A percentile compares a stretch with the other conserved stretches of the same genome.
Evolutionary conservation across 768 basidiomycete species (phyloP).

Genomic region (Dacryopinax spathularia): DNA sequence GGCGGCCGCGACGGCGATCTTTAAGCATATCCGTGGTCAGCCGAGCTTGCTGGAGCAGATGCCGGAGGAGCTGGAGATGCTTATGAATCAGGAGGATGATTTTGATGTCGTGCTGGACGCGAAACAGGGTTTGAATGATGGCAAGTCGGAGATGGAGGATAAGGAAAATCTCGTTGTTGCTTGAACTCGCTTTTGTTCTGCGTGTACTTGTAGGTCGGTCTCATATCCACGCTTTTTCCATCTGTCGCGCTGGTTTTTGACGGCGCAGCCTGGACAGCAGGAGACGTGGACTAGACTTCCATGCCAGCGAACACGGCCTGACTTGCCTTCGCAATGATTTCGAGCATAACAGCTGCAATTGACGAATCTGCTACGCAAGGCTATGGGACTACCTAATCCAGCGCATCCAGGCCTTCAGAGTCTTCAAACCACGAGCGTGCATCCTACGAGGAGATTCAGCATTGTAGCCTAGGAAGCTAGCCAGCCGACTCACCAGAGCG

Average conservation of each 20-base stretch:
- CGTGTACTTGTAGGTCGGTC: not conserved
- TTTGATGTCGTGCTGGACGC: not conserved
- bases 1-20: slow-evolving; percentile 13
- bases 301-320: no score
- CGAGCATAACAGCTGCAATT: no score
- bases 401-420: not conserved
- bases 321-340: no score
- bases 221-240: no score
- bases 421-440: no score
- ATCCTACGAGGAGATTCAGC: no score
- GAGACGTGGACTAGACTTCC: no score
- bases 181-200: not conserved
- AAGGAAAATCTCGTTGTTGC: not conserved
- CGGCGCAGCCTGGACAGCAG: no score
- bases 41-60: slow-evolving; percentile 46
- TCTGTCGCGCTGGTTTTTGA: no score
- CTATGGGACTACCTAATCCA: not conserved
- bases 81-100: not conserved
- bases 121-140: not conserved
- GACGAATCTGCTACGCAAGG: no score
- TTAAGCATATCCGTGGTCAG: slow-evolving; percentile 25
- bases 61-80: slow-evolving; percentile 31
- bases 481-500: no score
- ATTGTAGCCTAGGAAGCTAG: no score
- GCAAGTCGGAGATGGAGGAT: not conserved